phyloP scores from a whole-genome alignment of 345 rosid species.

The Carallia pectinifolia region DNA sequence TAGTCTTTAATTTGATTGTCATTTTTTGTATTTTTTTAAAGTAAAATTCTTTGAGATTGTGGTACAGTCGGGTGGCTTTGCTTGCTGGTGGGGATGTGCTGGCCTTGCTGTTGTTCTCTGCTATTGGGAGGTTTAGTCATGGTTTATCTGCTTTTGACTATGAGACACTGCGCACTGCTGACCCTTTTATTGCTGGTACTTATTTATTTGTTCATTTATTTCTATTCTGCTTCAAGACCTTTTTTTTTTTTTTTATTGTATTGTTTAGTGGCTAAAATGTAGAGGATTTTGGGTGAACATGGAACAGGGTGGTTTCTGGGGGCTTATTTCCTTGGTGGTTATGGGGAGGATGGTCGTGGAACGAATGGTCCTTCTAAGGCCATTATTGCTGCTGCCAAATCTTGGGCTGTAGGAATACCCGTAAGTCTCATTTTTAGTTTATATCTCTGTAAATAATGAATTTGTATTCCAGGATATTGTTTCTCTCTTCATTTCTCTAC shows the following conservation, averaged over 20 bases:
- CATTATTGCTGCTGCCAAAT: constrained; percentile 66
- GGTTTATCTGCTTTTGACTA: constrained; percentile 63
- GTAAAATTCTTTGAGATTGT: not conserved
- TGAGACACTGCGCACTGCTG: constrained; percentile 86
- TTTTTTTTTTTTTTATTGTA: not conserved
- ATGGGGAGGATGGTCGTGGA: constrained; percentile 79
- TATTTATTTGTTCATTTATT: not conserved
- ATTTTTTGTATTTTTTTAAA: not conserved
- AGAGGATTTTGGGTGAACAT: constrained; percentile 14
- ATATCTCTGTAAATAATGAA: not conserved
- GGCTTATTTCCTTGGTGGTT: constrained; percentile 92
- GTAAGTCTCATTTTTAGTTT: constrained; percentile 41
- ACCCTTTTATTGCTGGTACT: constrained; percentile 86
- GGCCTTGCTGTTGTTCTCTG: constrained; percentile 74
- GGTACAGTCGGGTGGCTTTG: constrained; percentile 64
- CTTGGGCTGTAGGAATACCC: constrained; percentile 81
- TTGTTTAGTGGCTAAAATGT: not conserved
- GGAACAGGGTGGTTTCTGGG: constrained; percentile 83
- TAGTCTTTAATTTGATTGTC: not conserved
- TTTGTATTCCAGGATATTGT: not conserved
- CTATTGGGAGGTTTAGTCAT: constrained; percentile 87
- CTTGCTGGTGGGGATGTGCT: constrained; percentile 91
- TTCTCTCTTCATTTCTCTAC: no score
- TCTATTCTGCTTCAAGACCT: not conserved
- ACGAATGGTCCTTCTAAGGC: constrained; percentile 74